Evolutionary conservation across 306 rosid species (phyloP), one percentile per base, ranked within the genome.

Genomic region (Cercis canadensis): DNA sequence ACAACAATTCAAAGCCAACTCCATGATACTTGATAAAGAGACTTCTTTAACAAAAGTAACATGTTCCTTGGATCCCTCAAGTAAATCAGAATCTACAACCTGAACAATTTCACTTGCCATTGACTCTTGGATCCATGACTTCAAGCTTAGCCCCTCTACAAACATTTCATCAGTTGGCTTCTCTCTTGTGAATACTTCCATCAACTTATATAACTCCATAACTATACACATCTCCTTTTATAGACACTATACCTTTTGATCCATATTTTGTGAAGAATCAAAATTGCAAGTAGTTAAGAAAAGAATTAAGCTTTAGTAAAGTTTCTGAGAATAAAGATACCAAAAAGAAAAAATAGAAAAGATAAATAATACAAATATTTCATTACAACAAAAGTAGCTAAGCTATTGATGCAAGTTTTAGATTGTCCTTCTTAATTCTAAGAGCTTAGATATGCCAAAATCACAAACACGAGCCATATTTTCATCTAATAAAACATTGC

Each of bases 161-260:
- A 85, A 73, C 71, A 73, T 76, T 24, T 79, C 75, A 65, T 82
- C 76, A 1, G 69, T 65, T 9, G 87, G 87, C 66, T 64, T 82
- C 65, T 78, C 78, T 33, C 69, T 76, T 51, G 85, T 82, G 34
- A 79, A 70, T 24, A 70, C 72, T 79, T 85, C 87, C 87, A 76
- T 76, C 3, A 82, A 5, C 50, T n/a, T n/a, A n/a, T n/a, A 85
- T 5, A 55, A 82, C 32, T 2, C 87, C 86, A 47, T 64, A 85
- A 57, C 89, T 79, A 6, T 82, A 81, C 0, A 69, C 82, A 69
- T 85, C 86, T 44, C 82, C 74, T 59, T 64, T 72, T 17, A 59
- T 41, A 1, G 86, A 81, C 24, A 85, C 74, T 15, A 55, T 24
- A 16, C 84, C 86, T 74, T 65, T 67, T 4, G 52, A 40, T 44